Evolutionary conservation across 2,329 filamentous ascomycete genomes (phyloP), one percentile per base, ranked within the genome.

Genomic region (Cercospora sesami): DNA sequence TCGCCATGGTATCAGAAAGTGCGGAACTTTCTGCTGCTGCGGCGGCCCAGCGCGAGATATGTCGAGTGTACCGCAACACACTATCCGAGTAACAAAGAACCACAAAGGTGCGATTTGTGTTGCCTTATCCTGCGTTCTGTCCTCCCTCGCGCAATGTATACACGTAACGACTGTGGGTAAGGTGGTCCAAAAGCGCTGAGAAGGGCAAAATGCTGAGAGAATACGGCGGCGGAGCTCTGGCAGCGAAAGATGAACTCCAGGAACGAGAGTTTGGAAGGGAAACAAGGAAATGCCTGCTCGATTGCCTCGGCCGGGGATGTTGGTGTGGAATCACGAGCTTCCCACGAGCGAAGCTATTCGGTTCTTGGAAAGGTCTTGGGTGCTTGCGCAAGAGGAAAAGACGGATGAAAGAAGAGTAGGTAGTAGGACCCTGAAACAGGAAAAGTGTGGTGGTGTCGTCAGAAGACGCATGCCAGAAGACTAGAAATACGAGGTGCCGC

Each of bases 191-290:
- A 10, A 58, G 9, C 10, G 30, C 26, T 26, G 26, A 30, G 28
- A 10, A 30, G 53, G 26, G 30, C 14, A 30, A 26, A 31, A 7
- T n/a, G 48, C 48, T 28, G 53, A 16, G n/a, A 18, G 53, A 51
- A 26, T 26, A 23, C 9, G 10, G 10, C 45, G 18, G 45, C 10
- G 18, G 45, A 51, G 45, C 18, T 51, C 21, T 51, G 18, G 33
- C 45, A 58, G 30, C 30, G 26, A 58, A 58, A 58, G 53, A 58
- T 58, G 53, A 90, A 77, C 89, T 87, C 75, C 85, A 86, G 45
- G 87, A 89, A 76, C 78, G 79, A 30, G 78, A 83, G n/a, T 14
- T 74, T 64, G 39, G 72, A 76, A 26, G 76, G 79, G 77, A 78
- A 45, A 83, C 84, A 53, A 87, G 85, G 60, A 53, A 63, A 51